Conservation (phyloP, 163 green algal species). For the Botryococcus braunii region DNA sequence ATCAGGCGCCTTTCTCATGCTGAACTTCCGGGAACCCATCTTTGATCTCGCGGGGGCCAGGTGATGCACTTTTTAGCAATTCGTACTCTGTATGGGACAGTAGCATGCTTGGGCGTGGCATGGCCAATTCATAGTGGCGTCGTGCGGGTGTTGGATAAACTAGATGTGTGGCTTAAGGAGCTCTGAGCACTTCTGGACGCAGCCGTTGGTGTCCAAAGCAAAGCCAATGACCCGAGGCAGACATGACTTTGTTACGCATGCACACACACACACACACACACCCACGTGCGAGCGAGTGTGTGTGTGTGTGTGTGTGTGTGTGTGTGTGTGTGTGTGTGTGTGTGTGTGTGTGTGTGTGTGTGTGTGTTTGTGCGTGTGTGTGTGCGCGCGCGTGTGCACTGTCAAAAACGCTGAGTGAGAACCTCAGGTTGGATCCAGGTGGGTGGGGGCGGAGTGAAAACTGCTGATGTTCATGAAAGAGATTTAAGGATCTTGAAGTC, state of each 20-base stretch:
- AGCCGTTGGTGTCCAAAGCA: not conserved
- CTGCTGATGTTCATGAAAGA: too few species aligned
- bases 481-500: too few species aligned
- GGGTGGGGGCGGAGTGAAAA: too few species aligned
- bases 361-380: too few species aligned
- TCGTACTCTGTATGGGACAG: not conserved
- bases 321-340: not conserved
- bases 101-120: not conserved
- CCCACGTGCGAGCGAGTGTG: too few species aligned
- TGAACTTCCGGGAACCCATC: constrained; percentile 58
- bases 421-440: too few species aligned
- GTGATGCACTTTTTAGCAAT: constrained; percentile 13
- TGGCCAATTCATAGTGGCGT: not conserved
- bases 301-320: not conserved
- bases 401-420: too few species aligned
- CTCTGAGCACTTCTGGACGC: not conserved
- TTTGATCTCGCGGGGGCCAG: constrained; percentile 51
- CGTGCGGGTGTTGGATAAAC: not conserved
- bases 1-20: constrained; percentile 65
- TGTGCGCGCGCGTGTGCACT: too few species aligned
- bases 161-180: not conserved
- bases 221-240: too few species aligned
- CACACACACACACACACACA: too few species aligned
- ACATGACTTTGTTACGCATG: too few species aligned
- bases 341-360: not conserved